Conservation (phyloP, 805 yeast genomes). For the Citeromyces matritensis region DNA sequence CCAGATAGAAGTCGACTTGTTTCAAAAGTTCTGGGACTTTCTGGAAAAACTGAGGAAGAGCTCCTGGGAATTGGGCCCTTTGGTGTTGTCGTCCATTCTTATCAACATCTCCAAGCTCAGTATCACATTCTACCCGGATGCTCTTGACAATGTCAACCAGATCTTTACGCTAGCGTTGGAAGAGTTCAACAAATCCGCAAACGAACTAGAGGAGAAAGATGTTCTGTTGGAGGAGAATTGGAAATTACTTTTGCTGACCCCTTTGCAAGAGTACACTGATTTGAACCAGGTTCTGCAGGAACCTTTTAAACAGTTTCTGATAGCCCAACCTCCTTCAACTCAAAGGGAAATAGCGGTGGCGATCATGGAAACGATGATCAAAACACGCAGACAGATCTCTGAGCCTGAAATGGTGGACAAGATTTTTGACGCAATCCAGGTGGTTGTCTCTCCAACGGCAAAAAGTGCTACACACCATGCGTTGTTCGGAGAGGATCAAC, state of each 20-base stretch:
- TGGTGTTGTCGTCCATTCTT: conserved; percentile 48
- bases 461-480: conserved; percentile 6
- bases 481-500: conserved; percentile 8
- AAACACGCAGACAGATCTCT: conserved; percentile 18
- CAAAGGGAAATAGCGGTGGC: conserved; percentile 45
- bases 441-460: conserved; percentile 14
- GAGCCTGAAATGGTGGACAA: conserved; percentile 37
- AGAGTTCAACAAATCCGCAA: conserved; percentile 12
- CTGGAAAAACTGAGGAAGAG: conserved; percentile 35
- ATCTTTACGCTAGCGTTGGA: conserved; percentile 40
- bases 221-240: conserved; percentile 20
- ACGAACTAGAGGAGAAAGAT: conserved; percentile 19
- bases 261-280: conserved; percentile 26
- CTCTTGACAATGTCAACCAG: conserved; percentile 41
- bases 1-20: conserved; percentile 16
- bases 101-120: conserved; percentile 54
- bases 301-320: background rate
- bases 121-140: conserved; percentile 49
- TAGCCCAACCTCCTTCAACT: conserved; percentile 6
- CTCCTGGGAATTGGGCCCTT: conserved; percentile 53
- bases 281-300: conserved; percentile 7
- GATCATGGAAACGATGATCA: conserved; percentile 43
- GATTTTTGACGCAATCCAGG: conserved; percentile 40
- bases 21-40: conserved; percentile 54
- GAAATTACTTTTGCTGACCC: conserved; percentile 29